Conservation (phyloP, 1,284 basidiomycete species). For the Rhizopogon hawkerae region DNA sequence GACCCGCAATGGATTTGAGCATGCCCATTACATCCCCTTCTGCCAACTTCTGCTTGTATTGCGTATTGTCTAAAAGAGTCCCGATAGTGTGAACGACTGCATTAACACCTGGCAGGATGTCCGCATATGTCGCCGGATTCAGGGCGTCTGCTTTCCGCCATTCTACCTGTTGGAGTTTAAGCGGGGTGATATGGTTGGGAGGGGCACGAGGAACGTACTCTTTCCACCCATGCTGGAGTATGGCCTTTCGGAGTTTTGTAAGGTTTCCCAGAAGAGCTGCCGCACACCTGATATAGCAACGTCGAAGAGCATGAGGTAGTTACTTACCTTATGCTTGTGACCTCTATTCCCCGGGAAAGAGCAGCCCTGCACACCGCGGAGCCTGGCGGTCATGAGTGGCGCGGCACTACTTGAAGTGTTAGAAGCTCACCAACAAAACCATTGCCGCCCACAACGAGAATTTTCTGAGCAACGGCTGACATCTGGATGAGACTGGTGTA, state of each 20-base stretch:
- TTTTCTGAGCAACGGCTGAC: conserved; percentile 41
- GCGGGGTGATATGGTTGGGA: conserved; percentile 3
- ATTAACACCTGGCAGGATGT: conserved; percentile 55
- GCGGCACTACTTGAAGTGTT: conserved; percentile 3
- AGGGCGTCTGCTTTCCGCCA: conserved; percentile 80
- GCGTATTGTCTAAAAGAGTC: conserved; percentile 74
- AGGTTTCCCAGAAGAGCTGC: conserved; percentile 78
- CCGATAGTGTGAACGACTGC: conserved; percentile 96
- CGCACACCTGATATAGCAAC: background rate
- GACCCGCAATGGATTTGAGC: conserved; percentile 37
- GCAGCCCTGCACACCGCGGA: conserved; percentile 88
- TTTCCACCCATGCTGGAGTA: conserved; percentile 75
- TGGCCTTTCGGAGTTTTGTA: conserved; percentile 87
- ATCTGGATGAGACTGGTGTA: conserved; percentile 16
- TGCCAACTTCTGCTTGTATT: conserved; percentile 72
- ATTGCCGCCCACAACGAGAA: conserved; percentile 90
- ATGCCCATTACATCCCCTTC: conserved; percentile 51
- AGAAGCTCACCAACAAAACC: conserved; percentile 74
- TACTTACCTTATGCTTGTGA: conserved; percentile 78
- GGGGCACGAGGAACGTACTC: conserved; percentile 36
- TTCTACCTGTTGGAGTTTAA: conserved; percentile 47
- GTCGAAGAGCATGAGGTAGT: background rate
- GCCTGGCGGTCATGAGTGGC: conserved; percentile 41
- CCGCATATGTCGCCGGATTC: conserved; percentile 63
- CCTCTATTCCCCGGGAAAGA: conserved; percentile 74